Evolutionary conservation across 2,329 filamentous ascomycete species (phyloP).

Genomic region (Nannizzia gypsea): DNA sequence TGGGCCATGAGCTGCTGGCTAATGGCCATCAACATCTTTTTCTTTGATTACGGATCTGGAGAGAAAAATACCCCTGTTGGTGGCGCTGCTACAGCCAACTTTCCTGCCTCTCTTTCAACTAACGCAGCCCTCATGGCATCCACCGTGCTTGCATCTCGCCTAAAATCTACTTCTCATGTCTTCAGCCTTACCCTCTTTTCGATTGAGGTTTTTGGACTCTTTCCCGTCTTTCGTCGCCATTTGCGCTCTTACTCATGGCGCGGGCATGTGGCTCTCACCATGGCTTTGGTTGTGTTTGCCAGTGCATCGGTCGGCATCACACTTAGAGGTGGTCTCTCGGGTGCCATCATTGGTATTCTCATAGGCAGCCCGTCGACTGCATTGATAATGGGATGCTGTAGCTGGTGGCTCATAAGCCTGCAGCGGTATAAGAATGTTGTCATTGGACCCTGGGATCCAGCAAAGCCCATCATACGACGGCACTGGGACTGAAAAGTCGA

Average conservation of each 20-base stretch:
- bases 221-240: slow-evolving; percentile 92
- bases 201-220: slow-evolving; percentile 93
- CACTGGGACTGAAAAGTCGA: slow-evolving; percentile 28
- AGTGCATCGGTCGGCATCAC: slow-evolving; percentile 62
- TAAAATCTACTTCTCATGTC: slow-evolving; percentile 84
- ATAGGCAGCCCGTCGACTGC: slow-evolving; percentile 63
- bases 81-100: slow-evolving; percentile 35
- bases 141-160: slow-evolving; percentile 78
- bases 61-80: slow-evolving; percentile 6
- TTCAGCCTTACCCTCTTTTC: slow-evolving; percentile 92
- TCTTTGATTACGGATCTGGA: slow-evolving; percentile 84
- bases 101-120: slow-evolving; percentile 62
- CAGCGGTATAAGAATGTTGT: slow-evolving; percentile 99
- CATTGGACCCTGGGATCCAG: slow-evolving; percentile 93
- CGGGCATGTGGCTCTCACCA: slow-evolving; percentile 67
- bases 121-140: slow-evolving; percentile 95
- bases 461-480: slow-evolving; percentile 51
- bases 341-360: slow-evolving; percentile 58
- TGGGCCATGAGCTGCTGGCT: slow-evolving; percentile 95
- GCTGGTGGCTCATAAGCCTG: slow-evolving; percentile 93
- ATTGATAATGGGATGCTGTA: slow-evolving; percentile 80
- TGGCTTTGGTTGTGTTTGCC: slow-evolving; percentile 64
- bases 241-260: slow-evolving; percentile 69
- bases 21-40: slow-evolving; percentile 89
- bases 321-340: slow-evolving; percentile 42